Percentiles rank a stretch among this genome's conserved stretches.
phyloP scores from a whole-genome alignment of 1,139 yeast species.

The Spathaspora jeffriesii region DNA sequence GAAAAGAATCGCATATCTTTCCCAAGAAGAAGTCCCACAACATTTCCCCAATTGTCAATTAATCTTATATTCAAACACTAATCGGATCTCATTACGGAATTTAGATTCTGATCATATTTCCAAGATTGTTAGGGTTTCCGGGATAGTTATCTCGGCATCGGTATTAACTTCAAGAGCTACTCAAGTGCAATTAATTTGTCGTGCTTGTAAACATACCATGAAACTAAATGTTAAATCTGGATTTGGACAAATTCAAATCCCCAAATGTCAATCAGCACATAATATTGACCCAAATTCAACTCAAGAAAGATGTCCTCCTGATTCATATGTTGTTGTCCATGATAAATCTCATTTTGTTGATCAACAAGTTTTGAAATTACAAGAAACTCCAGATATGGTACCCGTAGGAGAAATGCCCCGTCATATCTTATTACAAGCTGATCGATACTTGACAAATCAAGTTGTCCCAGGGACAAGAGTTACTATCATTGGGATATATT shows the following conservation, averaged over 20 bases:
- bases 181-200: constrained; percentile 79
- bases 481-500: constrained; percentile 87
- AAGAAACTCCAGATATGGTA: constrained; percentile 96
- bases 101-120: constrained; percentile 88
- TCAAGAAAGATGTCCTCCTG: constrained; percentile 77
- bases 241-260: constrained; percentile 78
- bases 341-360: constrained; percentile 92
- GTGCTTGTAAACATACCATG: constrained; percentile 82
- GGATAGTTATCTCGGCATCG: constrained; percentile 90
- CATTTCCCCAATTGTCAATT: constrained; percentile 84
- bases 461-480: constrained; percentile 97
- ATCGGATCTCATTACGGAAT: constrained; percentile 73
- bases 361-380: constrained; percentile 91
- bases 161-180: constrained; percentile 90
- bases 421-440: constrained; percentile 85
- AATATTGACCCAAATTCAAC: constrained; percentile 33
- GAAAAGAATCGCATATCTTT: constrained; percentile 67
- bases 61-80: constrained; percentile 72
- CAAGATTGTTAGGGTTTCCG: constrained; percentile 87
- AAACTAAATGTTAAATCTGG: constrained; percentile 68
- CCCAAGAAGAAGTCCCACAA: constrained; percentile 54
- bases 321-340: constrained; percentile 92
- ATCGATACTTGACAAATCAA: constrained; percentile 84
- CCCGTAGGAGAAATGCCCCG: constrained; percentile 99
- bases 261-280: constrained; percentile 72